These are phyloP conservation scores for Flaveria linearis DNA, from an alignment of 129 eudicot species.

Conservation along the genomic window DNA sequence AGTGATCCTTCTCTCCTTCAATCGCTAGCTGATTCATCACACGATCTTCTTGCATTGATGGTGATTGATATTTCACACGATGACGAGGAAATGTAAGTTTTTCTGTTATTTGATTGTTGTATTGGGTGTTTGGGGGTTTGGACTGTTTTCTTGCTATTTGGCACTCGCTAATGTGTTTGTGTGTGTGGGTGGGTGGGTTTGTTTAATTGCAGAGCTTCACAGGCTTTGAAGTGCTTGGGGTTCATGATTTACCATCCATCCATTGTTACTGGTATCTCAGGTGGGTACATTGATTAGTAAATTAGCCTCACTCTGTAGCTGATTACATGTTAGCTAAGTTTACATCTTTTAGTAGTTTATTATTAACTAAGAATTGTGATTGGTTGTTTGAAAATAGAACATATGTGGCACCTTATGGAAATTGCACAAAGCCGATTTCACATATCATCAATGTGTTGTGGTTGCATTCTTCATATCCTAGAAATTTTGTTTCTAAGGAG, in stretches of 20 bases:
- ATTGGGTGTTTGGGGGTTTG: not conserved
- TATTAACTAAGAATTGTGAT: not conserved
- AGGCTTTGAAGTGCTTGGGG: conserved; percentile 92
- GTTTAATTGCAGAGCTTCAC: conserved; percentile 49
- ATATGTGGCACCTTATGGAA: not conserved
- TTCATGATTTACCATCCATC: conserved; percentile 83
- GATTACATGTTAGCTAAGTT: not conserved
- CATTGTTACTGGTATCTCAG: conserved; percentile 43
- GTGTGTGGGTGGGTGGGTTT: not conserved
- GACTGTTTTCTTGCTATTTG: not conserved
- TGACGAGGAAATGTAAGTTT: conserved; percentile 74
- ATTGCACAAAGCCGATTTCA: not conserved
- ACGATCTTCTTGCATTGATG: conserved; percentile 41
- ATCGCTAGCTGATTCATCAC: conserved; percentile 45
- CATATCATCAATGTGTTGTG: not conserved
- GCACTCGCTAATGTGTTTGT: conserved; percentile 13
- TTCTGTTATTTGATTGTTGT: not conserved
- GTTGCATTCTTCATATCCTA: not conserved
- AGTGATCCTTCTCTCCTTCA: conserved; percentile 44
- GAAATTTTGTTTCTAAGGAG: not conserved
- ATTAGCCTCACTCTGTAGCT: conserved; percentile 13
- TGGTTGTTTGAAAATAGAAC: not conserved
- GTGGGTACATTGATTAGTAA: conserved; percentile 33
- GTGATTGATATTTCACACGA: conserved; percentile 43
- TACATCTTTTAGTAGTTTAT: not conserved